phyloP scores from a whole-genome alignment of 2,329 filamentous ascomycete species.

The Scedosporium minutisporum region DNA sequence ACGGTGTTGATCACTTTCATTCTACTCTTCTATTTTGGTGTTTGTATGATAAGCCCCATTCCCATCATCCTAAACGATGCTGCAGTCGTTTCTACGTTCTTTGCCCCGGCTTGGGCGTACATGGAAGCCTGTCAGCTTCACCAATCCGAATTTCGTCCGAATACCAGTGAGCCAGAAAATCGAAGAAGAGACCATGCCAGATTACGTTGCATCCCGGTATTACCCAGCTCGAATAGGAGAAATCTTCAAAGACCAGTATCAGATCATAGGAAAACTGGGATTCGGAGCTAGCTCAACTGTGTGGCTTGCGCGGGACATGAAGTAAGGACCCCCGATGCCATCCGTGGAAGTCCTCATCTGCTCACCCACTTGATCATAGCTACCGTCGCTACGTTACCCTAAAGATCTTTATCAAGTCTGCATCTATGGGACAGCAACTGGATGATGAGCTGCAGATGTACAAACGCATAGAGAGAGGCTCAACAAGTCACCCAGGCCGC shows the following conservation, averaged over 20 bases:
- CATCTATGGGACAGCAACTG: slow-evolving; percentile 15
- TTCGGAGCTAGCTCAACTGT: neutral
- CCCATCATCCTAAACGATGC: neutral
- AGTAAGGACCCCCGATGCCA: neutral
- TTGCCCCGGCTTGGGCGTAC: neutral
- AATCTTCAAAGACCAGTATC: neutral
- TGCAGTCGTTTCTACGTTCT: neutral
- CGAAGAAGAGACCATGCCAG: neutral
- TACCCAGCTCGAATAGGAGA: neutral
- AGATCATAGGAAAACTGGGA: neutral
- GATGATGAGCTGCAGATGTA: slow-evolving; percentile 33
- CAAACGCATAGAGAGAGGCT: slow-evolving; percentile 21
- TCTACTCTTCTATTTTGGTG: neutral
- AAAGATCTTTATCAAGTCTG: slow-evolving; percentile 20
- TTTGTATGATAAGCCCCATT: neutral
- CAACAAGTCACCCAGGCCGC: slow-evolving; percentile 21
- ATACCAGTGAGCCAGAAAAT: neutral
- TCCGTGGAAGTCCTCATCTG: neutral
- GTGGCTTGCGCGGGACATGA: neutral
- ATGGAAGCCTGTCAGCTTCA: neutral
- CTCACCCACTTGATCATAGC: slow-evolving; percentile 8
- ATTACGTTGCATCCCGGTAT: neutral
- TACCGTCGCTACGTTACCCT: slow-evolving; percentile 21
- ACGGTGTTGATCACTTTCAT: too few relatives aligned
- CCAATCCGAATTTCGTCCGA: neutral